Evolutionary conservation across 495 filamentous ascomycete genomes (phyloP), one percentile per base, ranked within the genome.

Genomic region (Hypomontagnella monticulosa): DNA sequence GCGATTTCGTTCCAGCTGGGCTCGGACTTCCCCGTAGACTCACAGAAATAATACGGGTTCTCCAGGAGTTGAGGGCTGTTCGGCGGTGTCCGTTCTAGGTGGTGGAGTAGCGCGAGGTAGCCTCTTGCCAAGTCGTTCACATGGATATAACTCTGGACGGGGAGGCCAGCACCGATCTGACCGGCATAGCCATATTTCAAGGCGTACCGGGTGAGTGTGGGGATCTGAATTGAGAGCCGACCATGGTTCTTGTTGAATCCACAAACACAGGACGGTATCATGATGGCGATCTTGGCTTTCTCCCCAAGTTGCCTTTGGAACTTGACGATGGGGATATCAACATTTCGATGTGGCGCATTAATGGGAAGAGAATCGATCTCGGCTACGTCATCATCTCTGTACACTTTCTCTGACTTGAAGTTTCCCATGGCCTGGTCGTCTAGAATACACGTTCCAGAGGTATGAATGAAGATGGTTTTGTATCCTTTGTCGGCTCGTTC

Each of bases 231-330:
- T 50, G 85, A 88, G 58, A 84, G 80, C 20, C 89, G 84, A 4
- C 89, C 90, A 11, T 57, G 41, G 9, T 58, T 57, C 4, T 66
- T 56, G 57, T 70, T 71, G 30, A 75, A 55, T 4, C 91, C 91
- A 69, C 93, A 93, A 68, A 95, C 94, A 0, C 82, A 84, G 0
- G 91, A 89, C 10, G 92, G 90, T 64, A 86, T 91, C 32, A 95
- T 81, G 70, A 95, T 85, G 3, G 91, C 90, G 0, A 87, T 88
- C 69, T 85, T 87, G 15, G 80, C 77, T 16, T 71, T 66, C 12
- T 67, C 60, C 0, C 66, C 70, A 0, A 82, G 62, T 30, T 74
- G 66, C 20, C 73, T 67, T 12, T 59, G 49, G 6, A 65, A 72
- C 7, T 63, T 60, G 33, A 79, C 18, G 44, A 81, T 82, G 6